These are phyloP conservation scores for Paecilomyces sp. DNA, from an alignment of 2,329 filamentous ascomycete species.

Conservation along the genomic window DNA sequence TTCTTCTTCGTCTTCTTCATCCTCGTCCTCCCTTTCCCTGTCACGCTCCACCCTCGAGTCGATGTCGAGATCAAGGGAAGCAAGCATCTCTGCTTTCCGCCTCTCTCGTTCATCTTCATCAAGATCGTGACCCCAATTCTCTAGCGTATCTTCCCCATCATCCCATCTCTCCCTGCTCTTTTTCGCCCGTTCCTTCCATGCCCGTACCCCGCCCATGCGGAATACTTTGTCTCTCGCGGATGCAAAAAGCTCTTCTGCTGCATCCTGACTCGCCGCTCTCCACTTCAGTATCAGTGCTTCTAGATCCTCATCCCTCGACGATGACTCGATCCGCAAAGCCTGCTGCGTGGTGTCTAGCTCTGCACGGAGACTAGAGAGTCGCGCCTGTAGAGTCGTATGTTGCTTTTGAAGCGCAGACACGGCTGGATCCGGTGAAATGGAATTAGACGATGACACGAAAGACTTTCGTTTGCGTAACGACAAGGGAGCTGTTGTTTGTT, in stretches of 20 bases:
- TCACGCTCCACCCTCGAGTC: slow-evolving; percentile 25
- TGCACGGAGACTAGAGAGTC: slow-evolving; percentile 22
- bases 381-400: slow-evolving; percentile 23
- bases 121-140: slow-evolving; percentile 31
- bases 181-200: slow-evolving; percentile 46
- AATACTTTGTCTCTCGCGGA: slow-evolving; percentile 54
- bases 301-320: slow-evolving; percentile 47
- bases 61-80: slow-evolving; percentile 15
- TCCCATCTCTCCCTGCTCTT: slow-evolving; percentile 37
- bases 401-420: slow-evolving; percentile 28
- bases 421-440: slow-evolving; percentile 13
- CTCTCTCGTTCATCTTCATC: slow-evolving; percentile 29
- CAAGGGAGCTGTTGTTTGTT: not conserved
- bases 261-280: slow-evolving; percentile 52
- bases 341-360: slow-evolving; percentile 47
- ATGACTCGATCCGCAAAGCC: slow-evolving; percentile 44
- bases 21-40: slow-evolving; percentile 29
- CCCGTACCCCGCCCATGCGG: slow-evolving; percentile 56
- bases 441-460: slow-evolving; percentile 6
- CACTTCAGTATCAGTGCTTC: slow-evolving; percentile 52
- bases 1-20: slow-evolving; percentile 23
- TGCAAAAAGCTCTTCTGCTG: slow-evolving; percentile 62
- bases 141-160: slow-evolving; percentile 20
- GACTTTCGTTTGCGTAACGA: slow-evolving; percentile 4
- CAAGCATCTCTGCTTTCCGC: slow-evolving; percentile 34